Evolutionary conservation across 345 rosid species (phyloP).

Genomic region (Aurinia saxatilis): DNA sequence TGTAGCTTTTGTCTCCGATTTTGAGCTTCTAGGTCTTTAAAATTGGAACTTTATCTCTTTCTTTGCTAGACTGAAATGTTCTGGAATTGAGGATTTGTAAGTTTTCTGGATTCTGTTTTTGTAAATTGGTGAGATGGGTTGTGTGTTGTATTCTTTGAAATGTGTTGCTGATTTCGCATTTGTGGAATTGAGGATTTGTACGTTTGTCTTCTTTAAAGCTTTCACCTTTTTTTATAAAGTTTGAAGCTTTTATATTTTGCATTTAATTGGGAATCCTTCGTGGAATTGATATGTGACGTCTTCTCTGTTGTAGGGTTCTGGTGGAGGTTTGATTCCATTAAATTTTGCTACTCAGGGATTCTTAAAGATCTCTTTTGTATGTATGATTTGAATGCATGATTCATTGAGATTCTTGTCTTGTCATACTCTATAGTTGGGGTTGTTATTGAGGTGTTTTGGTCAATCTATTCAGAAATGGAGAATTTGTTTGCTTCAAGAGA

Average conservation of each 20-base stretch:
- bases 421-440: too few species aligned
- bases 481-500: constrained; percentile 44
- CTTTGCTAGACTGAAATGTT: neutral
- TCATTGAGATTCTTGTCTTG: too few species aligned
- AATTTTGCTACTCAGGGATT: too few species aligned
- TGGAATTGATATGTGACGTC: constrained; percentile 14
- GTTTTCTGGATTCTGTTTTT: too few species aligned
- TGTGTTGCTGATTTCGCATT: constrained; percentile 13
- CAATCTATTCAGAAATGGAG: too few species aligned
- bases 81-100: neutral
- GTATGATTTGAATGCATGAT: too few species aligned
- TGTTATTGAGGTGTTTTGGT: too few species aligned
- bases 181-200: constrained; percentile 17
- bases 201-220: constrained; percentile 16
- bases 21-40: neutral
- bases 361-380: neutral
- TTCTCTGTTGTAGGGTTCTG: constrained; percentile 21
- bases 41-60: neutral
- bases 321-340: constrained; percentile 16
- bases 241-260: neutral
- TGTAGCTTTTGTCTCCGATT: too few species aligned
- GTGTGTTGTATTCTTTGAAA: too few species aligned
- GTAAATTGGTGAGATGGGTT: too few species aligned
- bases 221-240: neutral
- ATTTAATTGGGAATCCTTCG: neutral